phyloP scores from a whole-genome alignment of 2,329 filamentous ascomycete species.

The Phoma herbarum region DNA sequence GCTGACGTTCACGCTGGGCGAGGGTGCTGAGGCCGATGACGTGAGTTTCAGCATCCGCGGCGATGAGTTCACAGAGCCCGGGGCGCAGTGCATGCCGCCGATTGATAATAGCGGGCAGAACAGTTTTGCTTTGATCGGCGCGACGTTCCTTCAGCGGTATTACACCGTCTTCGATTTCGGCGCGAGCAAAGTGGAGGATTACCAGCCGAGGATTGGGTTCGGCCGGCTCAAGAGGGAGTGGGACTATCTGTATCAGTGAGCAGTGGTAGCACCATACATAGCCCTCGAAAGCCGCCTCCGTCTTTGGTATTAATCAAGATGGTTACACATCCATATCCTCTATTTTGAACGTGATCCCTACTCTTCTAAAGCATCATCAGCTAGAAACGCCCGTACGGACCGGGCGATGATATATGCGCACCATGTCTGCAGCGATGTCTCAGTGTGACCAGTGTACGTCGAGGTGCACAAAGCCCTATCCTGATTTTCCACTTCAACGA shows the following conservation, averaged over 20 bases:
- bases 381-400: too few species aligned
- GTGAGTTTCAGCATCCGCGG: slow-evolving; percentile 26
- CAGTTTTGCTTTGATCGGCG: slow-evolving; percentile 24
- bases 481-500: too few species aligned
- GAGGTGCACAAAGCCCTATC: too few species aligned
- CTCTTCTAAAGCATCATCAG: too few species aligned
- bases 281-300: too few species aligned
- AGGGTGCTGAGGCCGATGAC: slow-evolving; percentile 19
- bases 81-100: slow-evolving; percentile 26
- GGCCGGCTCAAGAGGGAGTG: slow-evolving; percentile 33
- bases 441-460: too few species aligned
- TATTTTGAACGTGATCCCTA: too few species aligned
- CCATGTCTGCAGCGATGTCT: too few species aligned
- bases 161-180: slow-evolving; percentile 32
- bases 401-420: too few species aligned
- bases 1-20: slow-evolving; percentile 26
- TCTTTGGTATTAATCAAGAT: too few species aligned
- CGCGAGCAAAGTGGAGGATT: slow-evolving; percentile 21
- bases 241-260: slow-evolving; percentile 19
- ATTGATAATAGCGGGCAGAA: slow-evolving; percentile 17
- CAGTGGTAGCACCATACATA: neutral
- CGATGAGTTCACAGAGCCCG: slow-evolving; percentile 23
- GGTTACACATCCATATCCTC: too few species aligned
- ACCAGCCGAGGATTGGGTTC: slow-evolving; percentile 29
- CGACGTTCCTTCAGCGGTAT: slow-evolving; percentile 21